Conservation (phyloP, 257 asterid genomes). For the Oldenlandia corymbosa region DNA sequence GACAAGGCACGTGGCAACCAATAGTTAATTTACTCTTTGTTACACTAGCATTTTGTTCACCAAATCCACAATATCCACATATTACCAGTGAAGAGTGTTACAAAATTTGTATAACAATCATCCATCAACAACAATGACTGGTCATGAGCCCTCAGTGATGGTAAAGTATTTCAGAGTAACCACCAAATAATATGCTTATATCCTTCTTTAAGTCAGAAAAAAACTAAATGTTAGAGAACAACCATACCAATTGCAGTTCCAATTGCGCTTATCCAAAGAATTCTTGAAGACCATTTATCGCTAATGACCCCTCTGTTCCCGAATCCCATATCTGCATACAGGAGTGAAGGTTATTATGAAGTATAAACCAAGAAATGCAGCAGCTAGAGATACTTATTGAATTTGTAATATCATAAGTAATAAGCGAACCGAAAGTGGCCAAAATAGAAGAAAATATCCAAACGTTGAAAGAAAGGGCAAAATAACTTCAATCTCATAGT, state of each 20-base stretch:
- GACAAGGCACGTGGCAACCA: not conserved
- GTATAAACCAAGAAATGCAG: not conserved
- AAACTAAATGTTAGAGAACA: not conserved
- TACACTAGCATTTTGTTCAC: not conserved
- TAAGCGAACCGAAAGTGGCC: not conserved
- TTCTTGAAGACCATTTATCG: conserved; percentile 79
- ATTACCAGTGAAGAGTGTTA: not conserved
- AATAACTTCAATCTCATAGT: not conserved
- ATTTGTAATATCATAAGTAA: not conserved
- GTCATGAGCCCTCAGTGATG: not conserved
- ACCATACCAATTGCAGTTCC: conserved; percentile 82
- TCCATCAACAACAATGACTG: not conserved
- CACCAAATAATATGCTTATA: not conserved
- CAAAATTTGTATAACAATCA: not conserved
- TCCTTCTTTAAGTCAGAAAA: not conserved
- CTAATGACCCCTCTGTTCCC: conserved; percentile 69
- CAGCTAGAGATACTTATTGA: not conserved
- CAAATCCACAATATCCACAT: not conserved
- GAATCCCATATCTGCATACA: conserved; percentile 59
- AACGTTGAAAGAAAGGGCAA: not conserved
- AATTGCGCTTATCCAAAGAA: conserved; percentile 79
- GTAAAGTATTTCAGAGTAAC: not conserved
- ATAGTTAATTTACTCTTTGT: not conserved
- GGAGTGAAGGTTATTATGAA: not conserved
- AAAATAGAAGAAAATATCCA: not conserved